phyloP scores from a whole-genome alignment of 371 early-diverging fungal genomes.

The Mucor lusitanicus region DNA sequence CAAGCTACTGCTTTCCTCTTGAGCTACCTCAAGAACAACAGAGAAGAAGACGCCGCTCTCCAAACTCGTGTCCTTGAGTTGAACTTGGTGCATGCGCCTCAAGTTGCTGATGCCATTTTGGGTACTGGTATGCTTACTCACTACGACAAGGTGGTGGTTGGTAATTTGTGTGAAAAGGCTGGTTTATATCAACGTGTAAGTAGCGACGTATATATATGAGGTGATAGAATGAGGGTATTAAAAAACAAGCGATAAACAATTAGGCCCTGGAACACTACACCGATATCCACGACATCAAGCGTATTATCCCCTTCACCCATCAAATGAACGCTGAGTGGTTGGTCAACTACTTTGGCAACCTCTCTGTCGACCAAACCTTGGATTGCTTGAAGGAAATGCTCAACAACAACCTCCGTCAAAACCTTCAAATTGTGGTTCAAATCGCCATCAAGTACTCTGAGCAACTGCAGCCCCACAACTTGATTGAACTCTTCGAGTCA shows the following conservation, averaged over 20 bases:
- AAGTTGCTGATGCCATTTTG: conserved; percentile 97
- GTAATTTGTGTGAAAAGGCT: conserved; percentile 94
- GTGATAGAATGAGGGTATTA: neutral
- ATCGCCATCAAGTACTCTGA: conserved; percentile 96
- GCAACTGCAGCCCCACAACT: conserved; percentile 81
- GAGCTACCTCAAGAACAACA: conserved; percentile 92
- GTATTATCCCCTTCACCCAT: conserved; percentile 91
- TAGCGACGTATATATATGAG: conserved; percentile 37
- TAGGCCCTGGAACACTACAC: conserved; percentile 96
- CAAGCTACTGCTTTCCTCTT: conserved; percentile 96
- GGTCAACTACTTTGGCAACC: conserved; percentile 88
- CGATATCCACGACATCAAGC: conserved; percentile 94
- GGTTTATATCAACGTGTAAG: conserved; percentile 89
- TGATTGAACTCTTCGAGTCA: conserved; percentile 90
- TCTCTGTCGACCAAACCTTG: conserved; percentile 92
- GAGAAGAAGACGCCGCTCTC: conserved; percentile 86
- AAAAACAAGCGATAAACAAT: neutral
- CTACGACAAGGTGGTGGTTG: conserved; percentile 92
- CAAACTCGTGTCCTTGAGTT: conserved; percentile 97
- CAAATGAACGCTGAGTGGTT: conserved; percentile 86
- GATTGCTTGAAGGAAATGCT: conserved; percentile 93
- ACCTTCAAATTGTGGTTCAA: conserved; percentile 94
- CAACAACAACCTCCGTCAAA: conserved; percentile 85
- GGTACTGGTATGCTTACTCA: conserved; percentile 94
- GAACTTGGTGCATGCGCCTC: conserved; percentile 95